A percentile compares a stretch with the other conserved stretches of the same genome.
phyloP scores from a whole-genome alignment of 1,284 basidiomycete genomes.

The Rugosomyces carneus region DNA sequence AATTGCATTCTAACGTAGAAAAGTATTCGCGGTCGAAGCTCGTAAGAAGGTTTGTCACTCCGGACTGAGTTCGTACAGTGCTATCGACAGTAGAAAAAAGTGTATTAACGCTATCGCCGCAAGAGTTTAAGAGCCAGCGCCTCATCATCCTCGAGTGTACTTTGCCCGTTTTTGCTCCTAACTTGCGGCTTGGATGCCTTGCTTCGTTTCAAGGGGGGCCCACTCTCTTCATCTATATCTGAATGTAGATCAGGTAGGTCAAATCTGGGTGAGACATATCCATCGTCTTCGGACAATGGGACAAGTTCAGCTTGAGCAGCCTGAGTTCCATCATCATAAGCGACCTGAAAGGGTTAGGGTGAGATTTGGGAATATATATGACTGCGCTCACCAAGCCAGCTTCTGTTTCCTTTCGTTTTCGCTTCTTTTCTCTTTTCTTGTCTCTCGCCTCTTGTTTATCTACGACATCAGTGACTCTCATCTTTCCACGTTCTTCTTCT shows the following conservation, averaged over 20 bases:
- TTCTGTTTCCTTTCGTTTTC: slow-evolving; percentile 81
- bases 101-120: slow-evolving; percentile 17
- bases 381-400: slow-evolving; percentile 27
- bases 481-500: slow-evolving; percentile 63
- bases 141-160: slow-evolving; percentile 45
- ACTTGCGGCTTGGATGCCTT: slow-evolving; percentile 17
- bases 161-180: slow-evolving; percentile 9
- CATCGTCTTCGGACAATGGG: slow-evolving; percentile 43
- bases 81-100: no score
- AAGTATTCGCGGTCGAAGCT: no score
- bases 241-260: slow-evolving; percentile 40
- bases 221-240: slow-evolving; percentile 39
- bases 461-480: slow-evolving; percentile 64
- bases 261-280: slow-evolving; percentile 72
- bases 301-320: slow-evolving; percentile 24
- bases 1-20: no score
- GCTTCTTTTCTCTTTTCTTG: slow-evolving; percentile 82
- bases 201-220: slow-evolving; percentile 35
- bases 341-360: slow-evolving; percentile 21
- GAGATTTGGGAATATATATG: slow-evolving; percentile 1
- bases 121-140: slow-evolving; percentile 43
- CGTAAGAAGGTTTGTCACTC: no score
- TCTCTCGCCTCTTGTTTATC: slow-evolving; percentile 84
- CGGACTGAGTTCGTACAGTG: no score
- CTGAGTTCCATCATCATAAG: slow-evolving; percentile 14